phyloP scores from a whole-genome alignment of 225 moss, liverwort and hornwort genomes.

The Polytrichum commune region DNA sequence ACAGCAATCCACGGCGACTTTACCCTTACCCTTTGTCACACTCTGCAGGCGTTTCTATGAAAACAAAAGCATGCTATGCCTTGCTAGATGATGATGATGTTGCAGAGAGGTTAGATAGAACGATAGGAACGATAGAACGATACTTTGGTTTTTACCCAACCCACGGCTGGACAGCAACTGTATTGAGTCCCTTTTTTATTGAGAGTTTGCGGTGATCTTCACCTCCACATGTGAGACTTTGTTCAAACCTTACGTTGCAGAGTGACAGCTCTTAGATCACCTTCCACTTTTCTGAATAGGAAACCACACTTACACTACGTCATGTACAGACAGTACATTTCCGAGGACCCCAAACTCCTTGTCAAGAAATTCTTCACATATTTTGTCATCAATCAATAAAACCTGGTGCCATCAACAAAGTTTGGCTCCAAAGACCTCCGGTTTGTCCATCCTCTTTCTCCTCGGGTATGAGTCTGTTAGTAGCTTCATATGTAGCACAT shows the following conservation, averaged over 20 bases:
- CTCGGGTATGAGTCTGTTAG: too few relatives aligned
- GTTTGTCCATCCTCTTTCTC: too few relatives aligned
- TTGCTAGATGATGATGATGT: constrained; percentile 20
- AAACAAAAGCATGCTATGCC: constrained; percentile 32
- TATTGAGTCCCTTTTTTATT: constrained; percentile 10
- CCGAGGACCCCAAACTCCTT: constrained; percentile 30
- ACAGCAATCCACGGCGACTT: constrained; percentile 38
- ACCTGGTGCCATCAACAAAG: constrained; percentile 26
- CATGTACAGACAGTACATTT: constrained; percentile 36
- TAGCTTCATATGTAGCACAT: too few relatives aligned
- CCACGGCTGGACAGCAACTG: constrained; percentile 32
- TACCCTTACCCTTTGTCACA: constrained; percentile 26
- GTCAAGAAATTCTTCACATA: constrained; percentile 10
- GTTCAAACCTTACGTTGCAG: constrained; percentile 53
- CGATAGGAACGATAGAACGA: neutral
- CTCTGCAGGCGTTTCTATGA: constrained; percentile 28
- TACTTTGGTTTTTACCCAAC: constrained; percentile 22
- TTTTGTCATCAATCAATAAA: constrained; percentile 31
- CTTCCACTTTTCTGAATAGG: constrained; percentile 15
- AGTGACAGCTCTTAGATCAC: constrained; percentile 21
- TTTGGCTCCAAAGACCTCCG: constrained; percentile 11
- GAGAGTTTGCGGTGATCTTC: neutral
- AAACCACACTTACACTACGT: constrained; percentile 14
- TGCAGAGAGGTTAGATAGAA: too few relatives aligned
- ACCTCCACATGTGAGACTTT: constrained; percentile 43